Conservation (phyloP, 805 yeast species). For the Spathaspora passalidarum region DNA sequence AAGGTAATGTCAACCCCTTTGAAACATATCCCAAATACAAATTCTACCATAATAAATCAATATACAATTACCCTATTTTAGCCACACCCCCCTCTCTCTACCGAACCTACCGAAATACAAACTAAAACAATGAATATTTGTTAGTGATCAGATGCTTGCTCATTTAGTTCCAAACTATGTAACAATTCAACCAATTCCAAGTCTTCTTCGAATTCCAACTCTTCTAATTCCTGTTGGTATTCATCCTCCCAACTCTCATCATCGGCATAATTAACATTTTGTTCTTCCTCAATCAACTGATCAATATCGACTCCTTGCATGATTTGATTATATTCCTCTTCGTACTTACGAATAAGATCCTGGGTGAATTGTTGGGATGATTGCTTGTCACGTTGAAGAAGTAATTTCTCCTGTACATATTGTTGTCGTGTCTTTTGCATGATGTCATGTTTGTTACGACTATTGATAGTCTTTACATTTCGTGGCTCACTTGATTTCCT, state of each 20-base stretch:
- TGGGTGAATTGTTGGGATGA: constrained; percentile 15
- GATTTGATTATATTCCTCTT: constrained; percentile 8
- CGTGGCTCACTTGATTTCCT: constrained; percentile 1
- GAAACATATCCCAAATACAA: too few species aligned
- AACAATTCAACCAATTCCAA: constrained; percentile 12
- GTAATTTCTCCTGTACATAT: constrained; percentile 18
- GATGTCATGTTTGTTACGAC: constrained; percentile 20
- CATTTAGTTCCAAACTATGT: constrained; percentile 4
- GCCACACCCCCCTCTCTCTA: too few species aligned
- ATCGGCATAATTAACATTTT: constrained; percentile 9
- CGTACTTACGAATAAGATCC: constrained; percentile 11
- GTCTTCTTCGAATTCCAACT: constrained; percentile 12
- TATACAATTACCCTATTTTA: too few species aligned
- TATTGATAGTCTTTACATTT: constrained; percentile 8
- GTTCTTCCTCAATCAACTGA: constrained; percentile 23
- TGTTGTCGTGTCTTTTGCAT: constrained; percentile 22
- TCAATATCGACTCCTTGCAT: constrained; percentile 16
- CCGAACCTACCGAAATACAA: not conserved
- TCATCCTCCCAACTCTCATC: constrained; percentile 5
- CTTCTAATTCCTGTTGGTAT: constrained; percentile 20
- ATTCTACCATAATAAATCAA: too few species aligned
- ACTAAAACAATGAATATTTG: not conserved
- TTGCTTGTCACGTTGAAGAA: constrained; percentile 15
- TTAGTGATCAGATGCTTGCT: not conserved
- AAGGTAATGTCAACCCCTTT: too few species aligned